phyloP scores from a whole-genome alignment of 352 stramenopile genomes.

The Sclerospora graminicola region DNA sequence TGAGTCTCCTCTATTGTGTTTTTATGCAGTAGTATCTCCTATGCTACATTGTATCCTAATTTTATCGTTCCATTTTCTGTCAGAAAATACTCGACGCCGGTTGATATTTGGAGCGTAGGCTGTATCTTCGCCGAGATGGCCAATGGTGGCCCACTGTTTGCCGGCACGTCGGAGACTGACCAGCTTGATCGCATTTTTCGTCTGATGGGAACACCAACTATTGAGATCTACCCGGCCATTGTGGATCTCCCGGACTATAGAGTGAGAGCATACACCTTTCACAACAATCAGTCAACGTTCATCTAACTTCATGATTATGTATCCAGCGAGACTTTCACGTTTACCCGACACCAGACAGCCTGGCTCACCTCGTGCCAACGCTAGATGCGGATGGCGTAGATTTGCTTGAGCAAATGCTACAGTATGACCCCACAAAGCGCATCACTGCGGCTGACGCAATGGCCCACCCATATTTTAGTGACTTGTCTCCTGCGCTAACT shows the following conservation, averaged over 20 bases:
- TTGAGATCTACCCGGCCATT: conserved; percentile 92
- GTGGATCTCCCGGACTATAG: conserved; percentile 95
- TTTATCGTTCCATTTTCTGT: not conserved
- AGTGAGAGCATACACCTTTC: conserved; percentile 26
- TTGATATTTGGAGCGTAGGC: conserved; percentile 99
- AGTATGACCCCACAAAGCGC: conserved; percentile 83
- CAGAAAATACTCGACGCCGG: conserved; percentile 96
- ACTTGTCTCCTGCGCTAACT: conserved; percentile 70
- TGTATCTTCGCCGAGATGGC: conserved; percentile 98
- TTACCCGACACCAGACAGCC: conserved; percentile 81
- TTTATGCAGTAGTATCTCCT: too few relatives aligned
- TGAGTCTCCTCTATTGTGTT: conserved; percentile 14
- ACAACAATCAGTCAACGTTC: not conserved
- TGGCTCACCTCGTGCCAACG: conserved; percentile 87
- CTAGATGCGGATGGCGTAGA: conserved; percentile 88
- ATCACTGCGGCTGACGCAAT: conserved; percentile 93
- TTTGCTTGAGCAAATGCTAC: conserved; percentile 87
- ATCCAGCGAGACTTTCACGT: conserved; percentile 83
- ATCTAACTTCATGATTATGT: conserved; percentile 7
- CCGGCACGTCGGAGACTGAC: conserved; percentile 94
- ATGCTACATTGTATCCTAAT: not conserved
- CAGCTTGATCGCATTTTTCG: conserved; percentile 98
- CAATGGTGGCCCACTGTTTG: conserved; percentile 89
- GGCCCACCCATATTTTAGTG: conserved; percentile 96
- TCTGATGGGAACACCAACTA: conserved; percentile 91